Percentiles rank a stretch among this genome's conserved stretches.
Conservation (phyloP, 495 filamentous ascomycete species). For the Penicillium angulare region DNA sequence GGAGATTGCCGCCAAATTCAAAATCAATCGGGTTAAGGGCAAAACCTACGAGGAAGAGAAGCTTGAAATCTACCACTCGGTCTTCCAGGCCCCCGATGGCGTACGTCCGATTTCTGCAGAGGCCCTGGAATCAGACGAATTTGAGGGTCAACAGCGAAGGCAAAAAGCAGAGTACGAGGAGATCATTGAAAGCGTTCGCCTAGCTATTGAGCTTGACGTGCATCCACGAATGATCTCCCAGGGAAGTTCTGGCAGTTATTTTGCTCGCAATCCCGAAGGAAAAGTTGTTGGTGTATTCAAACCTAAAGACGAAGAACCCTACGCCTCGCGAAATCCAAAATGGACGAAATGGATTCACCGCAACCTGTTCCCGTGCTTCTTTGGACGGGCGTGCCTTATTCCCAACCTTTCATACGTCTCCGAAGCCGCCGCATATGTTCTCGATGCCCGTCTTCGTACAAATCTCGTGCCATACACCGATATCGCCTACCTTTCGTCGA, state of each 20-base stretch:
- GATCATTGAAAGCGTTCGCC: conserved; percentile 82
- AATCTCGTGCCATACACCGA: conserved; percentile 95
- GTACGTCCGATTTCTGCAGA: conserved; percentile 75
- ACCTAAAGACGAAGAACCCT: conserved; percentile 98
- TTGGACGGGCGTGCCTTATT: conserved; percentile 93
- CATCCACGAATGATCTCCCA: conserved; percentile 96
- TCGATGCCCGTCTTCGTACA: conserved; percentile 86
- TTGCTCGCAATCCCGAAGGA: conserved; percentile 85
- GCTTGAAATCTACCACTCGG: conserved; percentile 94
- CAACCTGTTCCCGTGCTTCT: conserved; percentile 95
- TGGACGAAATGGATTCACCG: conserved; percentile 96
- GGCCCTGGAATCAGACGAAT: conserved; percentile 59
- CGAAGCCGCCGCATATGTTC: conserved; percentile 92
- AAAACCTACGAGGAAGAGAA: conserved; percentile 76
- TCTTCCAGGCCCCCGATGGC: conserved; percentile 89
- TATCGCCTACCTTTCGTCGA: conserved; percentile 90
- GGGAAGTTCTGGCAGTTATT: conserved; percentile 96
- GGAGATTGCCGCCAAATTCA: conserved; percentile 97
- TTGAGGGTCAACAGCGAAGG: conserved; percentile 55
- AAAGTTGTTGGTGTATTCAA: conserved; percentile 98
- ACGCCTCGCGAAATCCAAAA: conserved; percentile 86
- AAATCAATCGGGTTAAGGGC: conserved; percentile 75
- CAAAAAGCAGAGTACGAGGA: conserved; percentile 81
- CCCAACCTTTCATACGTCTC: conserved; percentile 99
- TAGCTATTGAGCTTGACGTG: conserved; percentile 86